Evolutionary conservation across 345 rosid genomes (phyloP), one percentile per base, ranked within the genome.

Genomic region (Xanthoceras sorbifolium): DNA sequence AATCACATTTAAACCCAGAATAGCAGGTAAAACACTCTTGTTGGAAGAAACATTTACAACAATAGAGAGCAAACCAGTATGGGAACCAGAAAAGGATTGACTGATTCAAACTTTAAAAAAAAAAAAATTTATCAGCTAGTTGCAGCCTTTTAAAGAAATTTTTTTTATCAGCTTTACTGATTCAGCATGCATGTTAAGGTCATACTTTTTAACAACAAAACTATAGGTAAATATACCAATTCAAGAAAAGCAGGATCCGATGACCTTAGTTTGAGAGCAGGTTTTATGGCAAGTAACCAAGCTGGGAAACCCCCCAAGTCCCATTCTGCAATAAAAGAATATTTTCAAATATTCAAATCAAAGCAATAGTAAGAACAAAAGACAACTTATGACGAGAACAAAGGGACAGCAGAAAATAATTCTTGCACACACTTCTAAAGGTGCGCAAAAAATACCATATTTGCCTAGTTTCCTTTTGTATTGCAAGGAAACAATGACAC

Each of bases 261-360:
- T 68, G 97, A 87, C 88, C 99, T 87, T 61, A 93, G 81, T 79
- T 77, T 90, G 55, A 88, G 84, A 71, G 85, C 84, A 60, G 97
- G 98, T 77, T 83, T 79, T 77, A 86, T 83, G 75, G 96, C 84
- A 74, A 95, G 92, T 64, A 95, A 75, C 99, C 99, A 95, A 78
- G 88, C 89, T 82, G 99, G 98, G 72, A 95, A 93, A 22, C 98
- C 98, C 26, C 99, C 98, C 40, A 95, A 82, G 82, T 95, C 99
- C 99, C 99, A 95, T 83, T 93, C 98, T 94, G 91, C 80, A 79
- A 63, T 50, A 72, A 67, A n/a, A 50, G 31, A n/a, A 29, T 36
- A 69, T 71, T 75, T 68, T 36, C 25, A 69, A 75, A 75, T 77
- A 46, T 73, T 40, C n/a, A 63, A 48, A 22, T 6, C 70, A 61